A percentile compares a stretch with the other conserved stretches of the same genome.
Evolutionary conservation across 1,139 yeast species (phyloP).

Genomic region (Yamadazyma songkhlaensis): DNA sequence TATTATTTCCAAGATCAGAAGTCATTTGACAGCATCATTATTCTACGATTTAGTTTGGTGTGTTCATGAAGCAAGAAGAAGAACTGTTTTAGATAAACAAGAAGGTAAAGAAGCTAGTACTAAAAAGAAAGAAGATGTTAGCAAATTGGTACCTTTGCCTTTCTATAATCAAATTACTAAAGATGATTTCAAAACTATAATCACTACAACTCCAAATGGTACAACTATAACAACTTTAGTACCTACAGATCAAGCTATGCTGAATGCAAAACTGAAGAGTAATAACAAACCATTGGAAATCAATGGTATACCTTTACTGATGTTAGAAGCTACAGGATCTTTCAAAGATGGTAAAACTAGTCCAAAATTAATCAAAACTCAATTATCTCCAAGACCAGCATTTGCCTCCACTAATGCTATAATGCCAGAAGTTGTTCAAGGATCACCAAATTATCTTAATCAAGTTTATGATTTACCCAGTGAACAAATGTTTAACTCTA

Average conservation of each 20-base stretch:
- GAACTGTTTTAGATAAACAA: conserved; percentile 51
- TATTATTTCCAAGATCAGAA: conserved; percentile 83
- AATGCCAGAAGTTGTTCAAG: not conserved
- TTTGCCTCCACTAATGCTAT: conserved; percentile 1
- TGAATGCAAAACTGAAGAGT: conserved; percentile 48
- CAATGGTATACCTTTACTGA: conserved; percentile 76
- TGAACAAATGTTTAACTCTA: conserved; percentile 15
- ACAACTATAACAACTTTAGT: conserved; percentile 87
- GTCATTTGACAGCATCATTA: conserved; percentile 86
- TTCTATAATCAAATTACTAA: conserved; percentile 90
- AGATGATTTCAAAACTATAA: conserved; percentile 82
- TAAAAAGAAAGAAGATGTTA: conserved; percentile 12
- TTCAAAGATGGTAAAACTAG: conserved; percentile 29
- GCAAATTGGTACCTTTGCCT: conserved; percentile 71
- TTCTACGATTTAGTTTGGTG: conserved; percentile 94
- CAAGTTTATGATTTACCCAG: conserved; percentile 13
- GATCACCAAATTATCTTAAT: conserved; percentile 5
- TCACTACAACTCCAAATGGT: conserved; percentile 88
- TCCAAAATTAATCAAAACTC: not conserved
- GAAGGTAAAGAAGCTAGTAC: conserved; percentile 19
- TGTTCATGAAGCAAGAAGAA: conserved; percentile 87
- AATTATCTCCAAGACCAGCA: conserved; percentile 2
- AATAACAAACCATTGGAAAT: conserved; percentile 57
- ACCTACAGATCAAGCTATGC: conserved; percentile 78
- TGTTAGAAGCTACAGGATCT: conserved; percentile 81